phyloP scores from a whole-genome alignment of 2,329 filamentous ascomycete genomes.

The Claviceps sp. region DNA sequence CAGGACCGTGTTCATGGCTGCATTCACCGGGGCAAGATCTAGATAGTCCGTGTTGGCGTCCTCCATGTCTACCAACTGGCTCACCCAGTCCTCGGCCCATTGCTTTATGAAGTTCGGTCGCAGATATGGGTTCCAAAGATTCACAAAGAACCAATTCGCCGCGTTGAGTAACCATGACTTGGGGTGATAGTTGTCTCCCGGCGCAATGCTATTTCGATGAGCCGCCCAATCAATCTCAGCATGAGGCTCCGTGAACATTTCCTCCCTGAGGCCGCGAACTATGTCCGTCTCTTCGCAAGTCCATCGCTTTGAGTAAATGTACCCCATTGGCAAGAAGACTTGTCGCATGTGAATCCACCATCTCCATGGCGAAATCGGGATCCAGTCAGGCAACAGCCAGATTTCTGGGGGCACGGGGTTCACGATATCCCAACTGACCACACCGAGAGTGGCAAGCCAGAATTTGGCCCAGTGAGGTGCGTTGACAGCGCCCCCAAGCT shows the following conservation, averaged over 20 bases:
- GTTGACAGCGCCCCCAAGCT: constrained; percentile 70
- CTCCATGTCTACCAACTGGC: constrained; percentile 76
- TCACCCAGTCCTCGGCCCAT: constrained; percentile 67
- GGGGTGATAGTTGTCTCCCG: constrained; percentile 80
- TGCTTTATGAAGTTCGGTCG: constrained; percentile 52
- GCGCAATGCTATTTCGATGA: constrained; percentile 71
- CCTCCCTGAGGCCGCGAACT: constrained; percentile 58
- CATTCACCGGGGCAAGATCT: constrained; percentile 78
- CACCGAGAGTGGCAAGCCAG: constrained; percentile 75
- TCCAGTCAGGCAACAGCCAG: constrained; percentile 86
- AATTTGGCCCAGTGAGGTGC: constrained; percentile 96
- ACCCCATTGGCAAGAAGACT: constrained; percentile 90
- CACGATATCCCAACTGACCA: constrained; percentile 81
- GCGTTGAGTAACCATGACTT: constrained; percentile 74
- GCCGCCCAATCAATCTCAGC: constrained; percentile 62
- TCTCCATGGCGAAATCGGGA: constrained; percentile 77
- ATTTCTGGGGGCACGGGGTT: constrained; percentile 90
- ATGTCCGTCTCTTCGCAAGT: constrained; percentile 61
- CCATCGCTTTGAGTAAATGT: constrained; percentile 75
- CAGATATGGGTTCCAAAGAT: constrained; percentile 68
- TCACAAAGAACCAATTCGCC: constrained; percentile 65
- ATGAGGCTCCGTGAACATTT: constrained; percentile 71
- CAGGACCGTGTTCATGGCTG: constrained; percentile 75
- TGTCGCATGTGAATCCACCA: constrained; percentile 99
- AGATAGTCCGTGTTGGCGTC: constrained; percentile 86